These are phyloP conservation scores for Coniochaeta hoffmannii DNA, from an alignment of 2,329 filamentous ascomycete species.

Conservation along the genomic window DNA sequence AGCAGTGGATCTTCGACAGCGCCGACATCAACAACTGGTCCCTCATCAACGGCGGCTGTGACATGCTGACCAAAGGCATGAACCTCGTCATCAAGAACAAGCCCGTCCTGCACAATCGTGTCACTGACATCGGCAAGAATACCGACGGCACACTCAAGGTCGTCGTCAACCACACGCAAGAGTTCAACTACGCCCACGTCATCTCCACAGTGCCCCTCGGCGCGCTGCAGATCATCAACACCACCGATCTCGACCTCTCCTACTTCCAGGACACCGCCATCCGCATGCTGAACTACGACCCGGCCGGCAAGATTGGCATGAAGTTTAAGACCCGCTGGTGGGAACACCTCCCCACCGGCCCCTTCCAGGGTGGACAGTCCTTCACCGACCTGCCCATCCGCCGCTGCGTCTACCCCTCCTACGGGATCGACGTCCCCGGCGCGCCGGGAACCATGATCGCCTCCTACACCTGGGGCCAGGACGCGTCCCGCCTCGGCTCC, in stretches of 20 bases:
- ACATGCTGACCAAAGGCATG: conserved; percentile 20
- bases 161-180: conserved; percentile 12
- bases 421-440: conserved; percentile 14
- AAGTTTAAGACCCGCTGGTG: conserved; percentile 21
- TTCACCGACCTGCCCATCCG: conserved; percentile 23
- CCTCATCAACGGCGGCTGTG: conserved; percentile 23
- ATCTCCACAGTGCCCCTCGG: conserved; percentile 18
- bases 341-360: conserved; percentile 13
- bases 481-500: conserved; percentile 15
- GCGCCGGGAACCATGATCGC: conserved; percentile 18
- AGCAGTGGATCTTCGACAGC: conserved; percentile 17
- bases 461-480: conserved; percentile 17
- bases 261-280: conserved; percentile 23
- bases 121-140: conserved; percentile 14
- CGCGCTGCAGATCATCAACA: conserved; percentile 17
- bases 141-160: conserved; percentile 12
- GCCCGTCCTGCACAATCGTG: conserved; percentile 11
- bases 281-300: conserved; percentile 19
- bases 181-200: conserved; percentile 14
- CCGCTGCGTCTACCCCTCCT: conserved; percentile 24
- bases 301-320: conserved; percentile 21
- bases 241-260: conserved; percentile 16
- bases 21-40: conserved; percentile 16
- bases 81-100: conserved; percentile 14
- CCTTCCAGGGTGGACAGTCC: conserved; percentile 17